A percentile compares a stretch with the other conserved stretches of the same genome.
Conservation (phyloP, 257 asterid genomes). For the Salvia hispanica region DNA sequence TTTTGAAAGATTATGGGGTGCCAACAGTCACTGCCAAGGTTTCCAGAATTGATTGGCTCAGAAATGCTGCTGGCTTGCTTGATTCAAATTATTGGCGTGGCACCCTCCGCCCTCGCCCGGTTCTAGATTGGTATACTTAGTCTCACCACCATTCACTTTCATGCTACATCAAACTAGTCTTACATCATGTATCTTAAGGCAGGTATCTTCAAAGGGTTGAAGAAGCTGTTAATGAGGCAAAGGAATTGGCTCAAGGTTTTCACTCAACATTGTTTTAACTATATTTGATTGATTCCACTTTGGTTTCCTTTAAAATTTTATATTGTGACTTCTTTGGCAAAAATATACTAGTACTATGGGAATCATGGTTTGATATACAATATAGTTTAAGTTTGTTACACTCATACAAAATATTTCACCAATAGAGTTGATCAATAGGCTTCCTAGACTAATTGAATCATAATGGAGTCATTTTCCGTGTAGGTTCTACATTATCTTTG, state of each 20-base stretch:
- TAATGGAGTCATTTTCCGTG: slow-evolving; percentile 43
- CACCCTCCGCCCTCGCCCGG: slow-evolving; percentile 87
- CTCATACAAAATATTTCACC: slow-evolving; percentile 19
- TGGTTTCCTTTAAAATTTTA: background rate
- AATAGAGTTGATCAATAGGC: background rate
- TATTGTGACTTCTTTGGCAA: background rate
- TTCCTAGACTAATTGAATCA: slow-evolving; percentile 2
- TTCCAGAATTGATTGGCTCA: slow-evolving; percentile 88
- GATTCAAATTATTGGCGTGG: slow-evolving; percentile 91
- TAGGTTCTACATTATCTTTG: slow-evolving; percentile 74
- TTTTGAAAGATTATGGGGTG: slow-evolving; percentile 64
- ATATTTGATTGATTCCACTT: background rate
- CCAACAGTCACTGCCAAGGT: slow-evolving; percentile 73
- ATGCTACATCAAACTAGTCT: background rate
- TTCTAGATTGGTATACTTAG: slow-evolving; percentile 71
- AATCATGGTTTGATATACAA: background rate
- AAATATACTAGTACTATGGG: background rate
- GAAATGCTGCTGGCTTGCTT: slow-evolving; percentile 91
- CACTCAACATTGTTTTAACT: background rate
- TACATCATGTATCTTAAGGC: slow-evolving; percentile 16
- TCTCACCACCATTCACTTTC: background rate
- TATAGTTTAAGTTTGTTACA: too few relatives aligned
- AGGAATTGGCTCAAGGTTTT: slow-evolving; percentile 69
- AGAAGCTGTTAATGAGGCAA: slow-evolving; percentile 77
- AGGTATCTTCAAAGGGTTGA: slow-evolving; percentile 84